phyloP scores from a whole-genome alignment of 345 rosid species.

The Gossypium herbaceum region DNA sequence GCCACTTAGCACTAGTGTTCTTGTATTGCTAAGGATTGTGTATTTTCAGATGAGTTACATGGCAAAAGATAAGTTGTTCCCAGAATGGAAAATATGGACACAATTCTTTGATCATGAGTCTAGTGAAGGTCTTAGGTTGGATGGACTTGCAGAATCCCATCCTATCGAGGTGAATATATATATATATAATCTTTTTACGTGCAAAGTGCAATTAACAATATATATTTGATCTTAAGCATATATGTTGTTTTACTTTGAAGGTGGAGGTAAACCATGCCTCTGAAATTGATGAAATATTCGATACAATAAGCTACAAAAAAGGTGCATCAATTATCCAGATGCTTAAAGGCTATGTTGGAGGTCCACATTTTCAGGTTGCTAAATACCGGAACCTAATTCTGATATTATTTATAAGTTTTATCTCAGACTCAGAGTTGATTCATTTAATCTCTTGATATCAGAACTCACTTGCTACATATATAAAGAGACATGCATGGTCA shows the following conservation, averaged over 20 bases:
- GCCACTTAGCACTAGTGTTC: not conserved
- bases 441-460: conserved; percentile 26
- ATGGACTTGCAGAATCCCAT: conserved; percentile 93
- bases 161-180: conserved; percentile 73
- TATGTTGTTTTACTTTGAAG: conserved; percentile 32
- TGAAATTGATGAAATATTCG: conserved; percentile 91
- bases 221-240: not conserved
- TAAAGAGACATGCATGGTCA: conserved; percentile 63
- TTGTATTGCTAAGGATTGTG: conserved; percentile 10
- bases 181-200: no score
- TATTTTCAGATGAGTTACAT: conserved; percentile 83
- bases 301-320: conserved; percentile 85
- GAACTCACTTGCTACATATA: conserved; percentile 90
- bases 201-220: not conserved
- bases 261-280: conserved; percentile 86
- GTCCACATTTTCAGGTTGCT: conserved; percentile 75
- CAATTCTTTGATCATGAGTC: conserved; percentile 75
- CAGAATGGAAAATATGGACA: conserved; percentile 97
- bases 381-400: not conserved
- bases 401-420: not conserved
- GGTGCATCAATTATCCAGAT: conserved; percentile 93
- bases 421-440: not conserved
- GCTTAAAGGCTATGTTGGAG: conserved; percentile 92
- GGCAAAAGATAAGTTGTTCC: conserved; percentile 83
- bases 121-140: conserved; percentile 80